Evolutionary conservation across 352 stramenopile genomes (phyloP), one percentile per base, ranked within the genome.

Genomic region (Phytophthora sp.): DNA sequence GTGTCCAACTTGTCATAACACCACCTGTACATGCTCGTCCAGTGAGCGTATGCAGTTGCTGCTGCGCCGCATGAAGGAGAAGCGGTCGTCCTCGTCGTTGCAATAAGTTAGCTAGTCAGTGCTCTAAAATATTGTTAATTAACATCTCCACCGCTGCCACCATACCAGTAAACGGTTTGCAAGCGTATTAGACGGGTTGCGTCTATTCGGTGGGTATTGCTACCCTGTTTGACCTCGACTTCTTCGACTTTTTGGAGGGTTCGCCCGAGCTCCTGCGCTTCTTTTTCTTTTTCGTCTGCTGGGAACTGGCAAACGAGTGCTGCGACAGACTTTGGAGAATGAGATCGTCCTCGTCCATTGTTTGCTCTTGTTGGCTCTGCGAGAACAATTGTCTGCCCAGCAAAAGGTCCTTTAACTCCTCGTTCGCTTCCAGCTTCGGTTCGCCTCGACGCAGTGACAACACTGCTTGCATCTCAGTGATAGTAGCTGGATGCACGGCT

Each of bases 241-340:
- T 65, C 17, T 46, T 62, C 17, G 37, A 9, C 32, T 54, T 63
- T 32, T 64, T 72, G 18, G 48, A n/a, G 9, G 23, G 23, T 20
- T 51, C 60, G 8, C 43, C 31, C 0, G 50, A 42, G 20, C 4
- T 27, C 43, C 56, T 60, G 20, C 44, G 41, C 20, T 64, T 55
- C 38, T 50, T 60, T 24, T 68, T 60, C 41, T 73, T 81, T 44
- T 77, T 77, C 27, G 68, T 67, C 43, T 74, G 43, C 44, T 72
- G 69, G 54, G 50, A 73, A 6, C 23, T 65, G 9, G 58, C 49
- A 28, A 84, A 79, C 37, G 80, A 76, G 32, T 71, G 75, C 53
- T 93, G 84, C 57, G 84, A 93, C 12, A 93, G 69, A 58, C 79
- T 93, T 50, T 93, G 84, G 7, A 93, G 73, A 52, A 91, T 78